These are phyloP conservation scores for Iberis amara DNA, from an alignment of 441 rosid genomes.

Conservation along the genomic window DNA sequence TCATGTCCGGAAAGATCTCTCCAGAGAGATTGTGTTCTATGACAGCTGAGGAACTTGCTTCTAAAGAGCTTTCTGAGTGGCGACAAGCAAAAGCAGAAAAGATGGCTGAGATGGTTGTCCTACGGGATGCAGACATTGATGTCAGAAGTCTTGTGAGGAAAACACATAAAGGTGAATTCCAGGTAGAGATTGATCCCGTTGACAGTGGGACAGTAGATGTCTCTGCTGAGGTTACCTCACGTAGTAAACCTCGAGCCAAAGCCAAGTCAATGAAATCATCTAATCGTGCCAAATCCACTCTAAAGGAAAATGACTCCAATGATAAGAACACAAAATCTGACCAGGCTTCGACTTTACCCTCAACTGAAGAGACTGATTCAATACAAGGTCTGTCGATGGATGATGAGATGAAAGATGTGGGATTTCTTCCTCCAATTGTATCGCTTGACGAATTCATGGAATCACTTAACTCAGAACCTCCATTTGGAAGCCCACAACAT, in stretches of 20 bases:
- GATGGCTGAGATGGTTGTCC: conserved; percentile 81
- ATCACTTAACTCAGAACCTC: conserved; percentile 75
- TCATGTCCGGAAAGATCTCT: conserved; percentile 62
- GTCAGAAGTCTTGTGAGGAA: conserved; percentile 73
- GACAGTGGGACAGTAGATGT: conserved; percentile 52
- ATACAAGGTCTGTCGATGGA: conserved; percentile 51
- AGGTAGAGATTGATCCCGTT: conserved; percentile 65
- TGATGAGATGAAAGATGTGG: conserved; percentile 65
- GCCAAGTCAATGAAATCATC: conserved; percentile 15
- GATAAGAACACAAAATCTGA: conserved; percentile 34
- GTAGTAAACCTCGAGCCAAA: conserved; percentile 17
- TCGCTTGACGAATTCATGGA: conserved; percentile 90
- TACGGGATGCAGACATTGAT: conserved; percentile 67
- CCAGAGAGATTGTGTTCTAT: conserved; percentile 69
- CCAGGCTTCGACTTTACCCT: conserved; percentile 45
- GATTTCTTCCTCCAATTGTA: conserved; percentile 81
- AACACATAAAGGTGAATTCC: conserved; percentile 91
- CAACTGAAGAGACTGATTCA: conserved; percentile 40
- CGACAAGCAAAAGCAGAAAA: conserved; percentile 88
- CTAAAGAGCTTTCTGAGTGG: conserved; percentile 89
- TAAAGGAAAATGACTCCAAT: conserved; percentile 32
- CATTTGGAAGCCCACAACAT: conserved; percentile 49
- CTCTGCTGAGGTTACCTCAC: conserved; percentile 43
- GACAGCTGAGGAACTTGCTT: conserved; percentile 93
- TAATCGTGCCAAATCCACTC: conserved; percentile 23